A percentile compares a stretch with the other conserved stretches of the same genome.
phyloP scores from a whole-genome alignment of 2,329 filamentous ascomycete species.

The Penicillium sp. region DNA sequence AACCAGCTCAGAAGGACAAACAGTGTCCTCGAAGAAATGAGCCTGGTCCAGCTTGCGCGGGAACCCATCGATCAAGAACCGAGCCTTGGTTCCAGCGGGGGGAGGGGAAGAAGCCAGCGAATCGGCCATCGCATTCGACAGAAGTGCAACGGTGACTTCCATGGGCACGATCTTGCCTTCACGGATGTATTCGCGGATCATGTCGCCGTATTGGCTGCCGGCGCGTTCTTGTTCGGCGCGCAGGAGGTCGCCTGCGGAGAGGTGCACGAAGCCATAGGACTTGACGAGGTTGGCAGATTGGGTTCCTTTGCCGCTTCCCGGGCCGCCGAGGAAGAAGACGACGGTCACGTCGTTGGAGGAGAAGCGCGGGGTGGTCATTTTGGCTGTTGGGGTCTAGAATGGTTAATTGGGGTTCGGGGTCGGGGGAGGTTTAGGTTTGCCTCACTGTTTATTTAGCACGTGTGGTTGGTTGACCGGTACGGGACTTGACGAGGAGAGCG shows the following conservation, averaged over 20 bases:
- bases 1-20: conserved; percentile 80
- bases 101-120: conserved; percentile 56
- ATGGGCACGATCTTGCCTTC: conserved; percentile 97
- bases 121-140: conserved; percentile 89
- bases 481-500: conserved; percentile 52
- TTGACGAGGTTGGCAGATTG: conserved; percentile 87
- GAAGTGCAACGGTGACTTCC: conserved; percentile 91
- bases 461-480: conserved; percentile 32
- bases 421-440: neutral
- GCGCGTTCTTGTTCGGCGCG: conserved; percentile 88
- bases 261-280: conserved; percentile 88
- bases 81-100: conserved; percentile 52
- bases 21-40: conserved; percentile 84
- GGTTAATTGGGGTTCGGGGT: neutral
- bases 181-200: conserved; percentile 92
- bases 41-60: conserved; percentile 98
- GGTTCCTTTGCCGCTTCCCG: conserved; percentile 93
- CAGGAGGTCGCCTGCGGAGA: conserved; percentile 89
- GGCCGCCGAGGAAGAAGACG: conserved; percentile 93
- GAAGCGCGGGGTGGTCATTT: conserved; percentile 67
- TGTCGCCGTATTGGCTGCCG: conserved; percentile 83
- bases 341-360: conserved; percentile 80
- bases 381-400: neutral
- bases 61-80: conserved; percentile 82
- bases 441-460: conserved; percentile 9